Evolutionary conservation across 495 filamentous ascomycete genomes (phyloP).

Genomic region (Penicillium robsamsonii): DNA sequence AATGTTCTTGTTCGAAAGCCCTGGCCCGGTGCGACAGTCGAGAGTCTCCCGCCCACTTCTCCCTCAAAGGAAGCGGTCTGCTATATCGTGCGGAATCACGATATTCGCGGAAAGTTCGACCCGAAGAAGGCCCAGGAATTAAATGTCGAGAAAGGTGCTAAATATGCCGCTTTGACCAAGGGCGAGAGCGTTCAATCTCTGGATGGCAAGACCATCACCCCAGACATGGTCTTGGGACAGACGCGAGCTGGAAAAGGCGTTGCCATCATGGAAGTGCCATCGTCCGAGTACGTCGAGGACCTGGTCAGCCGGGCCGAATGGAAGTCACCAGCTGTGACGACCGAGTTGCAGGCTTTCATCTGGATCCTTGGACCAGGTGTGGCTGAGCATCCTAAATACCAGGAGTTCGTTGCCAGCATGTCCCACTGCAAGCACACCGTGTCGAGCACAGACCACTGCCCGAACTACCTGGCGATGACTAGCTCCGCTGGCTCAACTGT

Average conservation of each 20-base stretch:
- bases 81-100: conserved; percentile 77
- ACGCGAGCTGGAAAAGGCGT: conserved; percentile 59
- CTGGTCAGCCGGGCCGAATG: conserved; percentile 73
- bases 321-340: conserved; percentile 61
- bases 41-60: conserved; percentile 61
- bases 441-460: conserved; percentile 64
- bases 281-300: conserved; percentile 60
- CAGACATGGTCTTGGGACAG: conserved; percentile 65
- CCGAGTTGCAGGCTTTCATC: conserved; percentile 63
- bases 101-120: conserved; percentile 77
- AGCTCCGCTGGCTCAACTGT: conserved; percentile 60
- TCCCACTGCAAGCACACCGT: conserved; percentile 68
- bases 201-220: conserved; percentile 57
- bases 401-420: conserved; percentile 64
- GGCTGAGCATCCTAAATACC: conserved; percentile 56
- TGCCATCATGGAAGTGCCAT: conserved; percentile 77
- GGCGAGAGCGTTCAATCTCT: conserved; percentile 54
- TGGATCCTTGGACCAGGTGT: conserved; percentile 79
- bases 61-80: conserved; percentile 67
- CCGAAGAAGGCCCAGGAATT: conserved; percentile 56
- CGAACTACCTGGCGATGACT: conserved; percentile 68
- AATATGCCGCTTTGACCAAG: conserved; percentile 54
- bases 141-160: conserved; percentile 51
- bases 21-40: conserved; percentile 73
- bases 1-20: conserved; percentile 73